Conservation (phyloP, 768 basidiomycete genomes). For the Rhodocollybia butyracea region DNA sequence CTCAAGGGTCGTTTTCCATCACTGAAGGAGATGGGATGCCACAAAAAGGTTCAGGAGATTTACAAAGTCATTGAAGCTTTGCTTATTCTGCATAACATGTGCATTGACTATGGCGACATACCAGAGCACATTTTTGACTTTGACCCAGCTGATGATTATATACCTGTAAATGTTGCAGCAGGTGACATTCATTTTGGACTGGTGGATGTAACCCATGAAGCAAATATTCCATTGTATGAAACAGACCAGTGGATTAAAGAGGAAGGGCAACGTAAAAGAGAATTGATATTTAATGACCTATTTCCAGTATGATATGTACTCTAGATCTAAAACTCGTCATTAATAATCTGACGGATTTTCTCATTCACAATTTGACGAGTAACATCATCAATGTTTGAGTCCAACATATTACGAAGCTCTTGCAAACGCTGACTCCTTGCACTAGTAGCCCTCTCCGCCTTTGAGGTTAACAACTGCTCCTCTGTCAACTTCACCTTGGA, state of each 20-base stretch:
- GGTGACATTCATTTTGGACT: background rate
- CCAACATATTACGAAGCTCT: no score
- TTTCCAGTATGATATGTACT: background rate
- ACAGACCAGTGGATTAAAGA: conserved; percentile 10
- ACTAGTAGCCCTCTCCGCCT: background rate
- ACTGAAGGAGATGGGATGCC: conserved; percentile 13
- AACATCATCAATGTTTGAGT: no score
- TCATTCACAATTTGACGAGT: background rate
- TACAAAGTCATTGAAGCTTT: conserved; percentile 15
- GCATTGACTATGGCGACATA: background rate
- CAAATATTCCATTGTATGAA: conserved; percentile 7
- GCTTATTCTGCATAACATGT: conserved; percentile 17
- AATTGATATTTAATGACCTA: conserved; percentile 10
- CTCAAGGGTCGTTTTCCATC: conserved; percentile 21
- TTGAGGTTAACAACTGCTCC: background rate
- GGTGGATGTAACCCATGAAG: background rate
- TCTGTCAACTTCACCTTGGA: no score
- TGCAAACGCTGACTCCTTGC: background rate
- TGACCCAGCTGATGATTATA: background rate
- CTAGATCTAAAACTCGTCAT: background rate
- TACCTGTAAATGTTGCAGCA: background rate
- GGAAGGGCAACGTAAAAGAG: background rate
- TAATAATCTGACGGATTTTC: background rate
- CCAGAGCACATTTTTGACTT: conserved; percentile 2
- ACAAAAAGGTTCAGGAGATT: conserved; percentile 12